A percentile compares a stretch with the other conserved stretches of the same genome.
phyloP scores from a whole-genome alignment of 371 early-diverging fungal species.

The Mortierella sp. region DNA sequence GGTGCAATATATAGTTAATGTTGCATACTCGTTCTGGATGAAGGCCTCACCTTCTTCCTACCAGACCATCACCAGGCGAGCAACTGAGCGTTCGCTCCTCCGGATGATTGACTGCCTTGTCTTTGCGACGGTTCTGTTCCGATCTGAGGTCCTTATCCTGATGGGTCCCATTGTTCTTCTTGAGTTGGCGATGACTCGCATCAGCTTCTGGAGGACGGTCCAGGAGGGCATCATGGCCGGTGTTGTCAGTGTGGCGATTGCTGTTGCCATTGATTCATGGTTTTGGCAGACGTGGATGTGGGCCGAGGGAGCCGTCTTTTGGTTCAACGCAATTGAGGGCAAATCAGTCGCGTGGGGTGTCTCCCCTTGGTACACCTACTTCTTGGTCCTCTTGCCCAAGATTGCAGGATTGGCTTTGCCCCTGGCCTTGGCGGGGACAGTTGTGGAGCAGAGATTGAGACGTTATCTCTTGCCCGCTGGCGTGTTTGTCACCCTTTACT shows the following conservation, averaged over 20 bases:
- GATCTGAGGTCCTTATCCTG: constrained; percentile 83
- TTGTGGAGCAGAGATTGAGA: constrained; percentile 62
- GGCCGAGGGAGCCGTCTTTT: constrained; percentile 90
- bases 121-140: constrained; percentile 79
- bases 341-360: constrained; percentile 89
- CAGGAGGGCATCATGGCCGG: constrained; percentile 57
- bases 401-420: constrained; percentile 80
- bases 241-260: constrained; percentile 60
- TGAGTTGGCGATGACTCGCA: constrained; percentile 56
- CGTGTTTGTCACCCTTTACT: constrained; percentile 76
- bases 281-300: constrained; percentile 86
- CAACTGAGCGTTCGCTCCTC: constrained; percentile 44
- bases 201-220: constrained; percentile 48
- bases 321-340: constrained; percentile 88
- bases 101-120: constrained; percentile 71
- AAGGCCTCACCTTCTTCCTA: constrained; percentile 31
- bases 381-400: constrained; percentile 79
- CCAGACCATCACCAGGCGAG: constrained; percentile 20
- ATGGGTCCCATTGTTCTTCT: constrained; percentile 59
- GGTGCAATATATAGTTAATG: constrained; percentile 25
- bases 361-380: constrained; percentile 83
- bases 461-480: constrained; percentile 70
- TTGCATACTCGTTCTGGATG: constrained; percentile 55
- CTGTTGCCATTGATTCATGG: constrained; percentile 83
- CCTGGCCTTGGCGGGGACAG: constrained; percentile 65